A percentile compares a stretch with the other conserved stretches of the same genome.
Conservation (phyloP, 2,329 filamentous ascomycete species). For the Cladosporium halotolerans region DNA sequence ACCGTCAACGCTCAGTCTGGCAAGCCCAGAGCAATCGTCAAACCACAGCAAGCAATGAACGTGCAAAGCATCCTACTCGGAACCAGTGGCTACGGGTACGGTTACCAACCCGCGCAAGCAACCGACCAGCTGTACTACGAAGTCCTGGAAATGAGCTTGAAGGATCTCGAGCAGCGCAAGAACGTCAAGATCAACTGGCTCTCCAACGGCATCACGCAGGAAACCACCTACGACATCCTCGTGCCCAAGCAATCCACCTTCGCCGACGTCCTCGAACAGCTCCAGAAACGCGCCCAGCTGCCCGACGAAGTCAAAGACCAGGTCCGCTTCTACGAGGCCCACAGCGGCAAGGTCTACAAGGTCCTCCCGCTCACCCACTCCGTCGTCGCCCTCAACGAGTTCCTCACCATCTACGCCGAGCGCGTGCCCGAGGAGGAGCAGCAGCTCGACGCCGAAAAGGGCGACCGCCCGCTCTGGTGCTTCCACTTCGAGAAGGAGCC, state of each 20-base stretch:
- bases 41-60: conserved; percentile 64
- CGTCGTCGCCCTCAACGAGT: conserved; percentile 82
- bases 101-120: conserved; percentile 53
- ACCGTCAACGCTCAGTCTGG: conserved; percentile 72
- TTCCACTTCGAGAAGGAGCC: conserved; percentile 93
- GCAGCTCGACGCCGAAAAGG: conserved; percentile 49
- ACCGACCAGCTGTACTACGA: conserved; percentile 82
- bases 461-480: conserved; percentile 65
- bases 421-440: conserved; percentile 65
- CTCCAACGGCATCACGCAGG: conserved; percentile 84
- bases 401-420: conserved; percentile 74
- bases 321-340: conserved; percentile 76
- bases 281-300: conserved; percentile 76
- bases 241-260: conserved; percentile 81
- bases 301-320: conserved; percentile 67
- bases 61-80: conserved; percentile 68
- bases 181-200: conserved; percentile 75
- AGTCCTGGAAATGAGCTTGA: conserved; percentile 86
- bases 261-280: conserved; percentile 65
- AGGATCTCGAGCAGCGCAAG: conserved; percentile 91
- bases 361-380: conserved; percentile 63
- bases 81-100: conserved; percentile 62
- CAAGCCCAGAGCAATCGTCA: conserved; percentile 71
- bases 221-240: conserved; percentile 77
- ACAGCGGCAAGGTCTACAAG: conserved; percentile 76